Evolutionary conservation across 495 filamentous ascomycete genomes (phyloP), one percentile per base, ranked within the genome.

Genomic region (Annulohypoxylon maeteangense): DNA sequence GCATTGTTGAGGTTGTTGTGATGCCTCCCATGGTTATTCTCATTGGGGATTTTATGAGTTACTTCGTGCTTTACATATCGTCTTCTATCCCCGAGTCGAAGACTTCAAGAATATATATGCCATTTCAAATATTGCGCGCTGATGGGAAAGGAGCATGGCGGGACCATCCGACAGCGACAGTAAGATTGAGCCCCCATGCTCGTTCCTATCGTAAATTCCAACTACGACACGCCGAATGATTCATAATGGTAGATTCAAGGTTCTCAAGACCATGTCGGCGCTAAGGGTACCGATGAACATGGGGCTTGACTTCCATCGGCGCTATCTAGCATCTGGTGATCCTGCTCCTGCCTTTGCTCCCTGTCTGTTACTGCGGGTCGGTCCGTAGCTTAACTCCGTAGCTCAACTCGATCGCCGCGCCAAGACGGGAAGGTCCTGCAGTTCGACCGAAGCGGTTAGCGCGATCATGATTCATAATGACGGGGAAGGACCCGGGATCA

Each of bases 391-490:
- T n/a, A n/a, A n/a, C n/a, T n/a, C n/a, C n/a, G n/a, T n/a, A n/a
- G n/a, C n/a, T 27, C 11, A 8, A 16, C 27, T 50, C 23, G 45
- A 50, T 50, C 20, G 20, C 45, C 20, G 45, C 45, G 45, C 20
- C 45, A 50, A 50, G 23, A 7, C 45, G 20, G 45, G 20, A 50
- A 50, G 20, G 1, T 16, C 8, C 6, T 25, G 45, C 45, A 25
- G 3, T 25, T 50, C 16, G 45, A 14, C 11, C 2, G 10, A 50
- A 25, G 11, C 45, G 10, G 45, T 50, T 53, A 14, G 27, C 31
- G 42, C 40, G 25, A 22, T 10, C 42, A 72, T 72, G 70, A 72
- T 65, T 72, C 70, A 72, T 65, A 64, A 34, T 72, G 70, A 68
- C 48, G 44, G 20, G 27, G 11, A 29, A 6, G 27, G 6, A 29